Evolutionary conservation across 257 asterid species (phyloP).

Genomic region (Solanum peruvianum): DNA sequence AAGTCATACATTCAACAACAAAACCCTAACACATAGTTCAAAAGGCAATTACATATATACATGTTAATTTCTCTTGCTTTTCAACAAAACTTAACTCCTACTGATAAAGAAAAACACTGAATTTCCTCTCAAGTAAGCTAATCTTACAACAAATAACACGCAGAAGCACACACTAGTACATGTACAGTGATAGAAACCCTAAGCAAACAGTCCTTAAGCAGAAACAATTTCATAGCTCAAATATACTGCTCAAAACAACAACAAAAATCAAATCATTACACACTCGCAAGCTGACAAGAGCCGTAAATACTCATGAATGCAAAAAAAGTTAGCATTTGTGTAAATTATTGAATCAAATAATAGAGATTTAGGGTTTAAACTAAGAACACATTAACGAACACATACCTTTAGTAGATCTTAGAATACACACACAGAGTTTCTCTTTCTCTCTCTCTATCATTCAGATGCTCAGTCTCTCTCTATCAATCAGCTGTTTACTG

Average conservation of each 20-base stretch:
- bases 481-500: neutral
- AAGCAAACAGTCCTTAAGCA: neutral
- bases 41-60: neutral
- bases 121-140: neutral
- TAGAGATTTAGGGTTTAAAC: neutral
- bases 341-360: neutral
- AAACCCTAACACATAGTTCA: neutral
- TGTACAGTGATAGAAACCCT: neutral
- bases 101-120: neutral
- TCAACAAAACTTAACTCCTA: neutral
- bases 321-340: neutral
- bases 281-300: neutral
- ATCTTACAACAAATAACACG: neutral
- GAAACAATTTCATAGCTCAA: neutral
- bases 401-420: neutral
- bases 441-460: neutral
- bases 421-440: neutral
- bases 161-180: neutral
- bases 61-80: neutral
- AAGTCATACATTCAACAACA: constrained; percentile 19
- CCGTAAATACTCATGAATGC: neutral
- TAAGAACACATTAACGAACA: neutral
- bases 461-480: neutral
- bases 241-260: neutral
- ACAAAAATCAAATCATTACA: neutral